Evolutionary conservation across 345 rosid genomes (phyloP), one percentile per base, ranked within the genome.

Genomic region (Pistacia integerrima): DNA sequence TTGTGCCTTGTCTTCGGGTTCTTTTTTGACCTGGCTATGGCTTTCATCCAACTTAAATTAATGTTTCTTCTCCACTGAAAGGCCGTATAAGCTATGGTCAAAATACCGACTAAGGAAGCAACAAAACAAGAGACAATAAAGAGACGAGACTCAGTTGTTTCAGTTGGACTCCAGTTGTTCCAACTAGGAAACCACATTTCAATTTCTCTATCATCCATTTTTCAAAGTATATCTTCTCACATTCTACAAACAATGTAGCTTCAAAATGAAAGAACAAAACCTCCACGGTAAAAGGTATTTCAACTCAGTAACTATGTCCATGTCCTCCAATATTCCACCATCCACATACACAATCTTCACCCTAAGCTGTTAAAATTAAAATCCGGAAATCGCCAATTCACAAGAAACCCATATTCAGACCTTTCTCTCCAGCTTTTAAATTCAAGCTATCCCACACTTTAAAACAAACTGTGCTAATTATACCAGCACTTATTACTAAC

Each of bases 41-140:
- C 98, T 85, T 88, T 96, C 85, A 86, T 96, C 99, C 98, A 92
- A 73, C 93, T 92, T 73, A 96, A 83, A 83, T 91, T 96, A 79
- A 93, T 92, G 76, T 96, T 93, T 75, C 98, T 88, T 73, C 99
- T 86, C 99, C 99, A 96, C 68, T 96, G 99, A 74, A 91, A 92
- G 76, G 98, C 97, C 0, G 97, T 92, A 81, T 90, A 96, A 67
- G 91, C 91, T 58, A 96, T 93, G 25, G 98, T 93, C 78, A 90
- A 78, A 68, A 96, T 79, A 71, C 99, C 98, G 83, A 93, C 86
- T 46, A 92, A 82, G 22, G 91, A 94, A 78, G 98, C 97, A 33
- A 89, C 69, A 51, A 88, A 76, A 28, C 94, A 92, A 56, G 97
- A 87, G 62, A 93, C 22, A 70, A 92, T 82, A 61, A 92, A 87